Percentiles rank a stretch among this genome's conserved stretches.
Evolutionary conservation across 108 stramenopile species (phyloP).

Genomic region (Cyclotella distinguenda): DNA sequence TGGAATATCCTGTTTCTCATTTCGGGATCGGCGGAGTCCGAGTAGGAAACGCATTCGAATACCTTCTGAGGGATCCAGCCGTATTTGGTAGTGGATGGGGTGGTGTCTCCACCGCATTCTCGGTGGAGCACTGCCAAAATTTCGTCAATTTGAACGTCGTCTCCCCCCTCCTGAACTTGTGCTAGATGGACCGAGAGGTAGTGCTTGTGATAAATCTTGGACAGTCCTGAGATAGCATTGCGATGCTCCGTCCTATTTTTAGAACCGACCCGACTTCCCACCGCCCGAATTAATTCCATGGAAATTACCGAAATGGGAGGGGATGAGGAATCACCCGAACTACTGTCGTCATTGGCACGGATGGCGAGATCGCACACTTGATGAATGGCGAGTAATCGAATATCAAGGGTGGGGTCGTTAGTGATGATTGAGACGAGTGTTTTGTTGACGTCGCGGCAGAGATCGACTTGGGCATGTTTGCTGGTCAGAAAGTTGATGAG

Average conservation of each 20-base stretch:
- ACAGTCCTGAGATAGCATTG: conserved; percentile 77
- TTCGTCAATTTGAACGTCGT: conserved; percentile 65
- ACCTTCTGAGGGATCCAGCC: conserved; percentile 76
- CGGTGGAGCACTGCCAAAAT: conserved; percentile 49
- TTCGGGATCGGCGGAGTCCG: conserved; percentile 59
- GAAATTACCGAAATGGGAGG: conserved; percentile 42
- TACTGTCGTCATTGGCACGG: conserved; percentile 22
- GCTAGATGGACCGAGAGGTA: conserved; percentile 52
- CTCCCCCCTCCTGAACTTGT: conserved; percentile 60
- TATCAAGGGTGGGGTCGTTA: conserved; percentile 42
- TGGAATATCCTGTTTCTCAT: conserved; percentile 74
- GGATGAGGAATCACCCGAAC: not conserved
- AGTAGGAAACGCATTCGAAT: conserved; percentile 61
- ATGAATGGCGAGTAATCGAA: conserved; percentile 64
- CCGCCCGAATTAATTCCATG: conserved; percentile 51
- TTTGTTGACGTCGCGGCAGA: conserved; percentile 54
- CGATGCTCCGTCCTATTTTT: conserved; percentile 73
- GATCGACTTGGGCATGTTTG: conserved; percentile 40
- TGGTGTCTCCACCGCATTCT: conserved; percentile 5
- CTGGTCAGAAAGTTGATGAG: conserved; percentile 52
- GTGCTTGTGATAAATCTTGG: conserved; percentile 69
- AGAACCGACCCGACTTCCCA: conserved; percentile 61
- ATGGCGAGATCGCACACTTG: conserved; percentile 70
- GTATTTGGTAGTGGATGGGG: conserved; percentile 44
- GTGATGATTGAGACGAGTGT: conserved; percentile 32